phyloP scores from a whole-genome alignment of 78 protist species.

The Polysphondylium violaceum region DNA sequence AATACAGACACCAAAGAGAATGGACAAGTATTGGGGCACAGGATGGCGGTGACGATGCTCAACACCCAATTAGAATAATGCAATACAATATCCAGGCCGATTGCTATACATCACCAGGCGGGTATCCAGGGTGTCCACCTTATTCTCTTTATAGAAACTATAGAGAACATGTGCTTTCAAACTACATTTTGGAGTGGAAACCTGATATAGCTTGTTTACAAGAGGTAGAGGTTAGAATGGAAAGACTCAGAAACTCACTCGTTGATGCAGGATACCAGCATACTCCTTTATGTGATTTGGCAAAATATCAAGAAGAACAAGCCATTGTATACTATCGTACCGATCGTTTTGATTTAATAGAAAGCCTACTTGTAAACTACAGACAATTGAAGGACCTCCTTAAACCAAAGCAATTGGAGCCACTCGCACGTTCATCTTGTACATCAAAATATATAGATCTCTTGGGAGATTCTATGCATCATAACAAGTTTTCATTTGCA shows the following conservation, averaged over 20 bases:
- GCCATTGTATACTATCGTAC: background rate
- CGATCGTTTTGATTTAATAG: background rate
- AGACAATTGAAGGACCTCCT: background rate
- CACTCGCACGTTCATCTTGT: background rate
- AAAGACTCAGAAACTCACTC: background rate
- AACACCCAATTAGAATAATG: too few relatives aligned
- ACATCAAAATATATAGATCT: background rate
- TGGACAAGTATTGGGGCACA: too few relatives aligned
- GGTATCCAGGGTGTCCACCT: background rate
- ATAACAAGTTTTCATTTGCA: background rate
- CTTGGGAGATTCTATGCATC: background rate
- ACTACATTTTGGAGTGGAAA: background rate
- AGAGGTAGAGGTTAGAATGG: conserved; percentile 8
- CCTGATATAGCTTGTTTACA: conserved; percentile 30
- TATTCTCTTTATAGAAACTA: conserved; percentile 11
- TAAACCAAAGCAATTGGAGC: background rate
- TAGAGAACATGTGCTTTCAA: background rate
- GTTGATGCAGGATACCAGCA: background rate
- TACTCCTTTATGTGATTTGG: background rate
- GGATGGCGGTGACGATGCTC: too few relatives aligned
- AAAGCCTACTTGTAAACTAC: background rate
- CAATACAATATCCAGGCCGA: conserved; percentile 24
- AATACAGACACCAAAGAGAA: too few relatives aligned
- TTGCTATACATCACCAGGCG: conserved; percentile 1
- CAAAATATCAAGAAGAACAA: conserved; percentile 1